phyloP scores from a whole-genome alignment of 306 rosid species.

The Quillaja saponaria region DNA sequence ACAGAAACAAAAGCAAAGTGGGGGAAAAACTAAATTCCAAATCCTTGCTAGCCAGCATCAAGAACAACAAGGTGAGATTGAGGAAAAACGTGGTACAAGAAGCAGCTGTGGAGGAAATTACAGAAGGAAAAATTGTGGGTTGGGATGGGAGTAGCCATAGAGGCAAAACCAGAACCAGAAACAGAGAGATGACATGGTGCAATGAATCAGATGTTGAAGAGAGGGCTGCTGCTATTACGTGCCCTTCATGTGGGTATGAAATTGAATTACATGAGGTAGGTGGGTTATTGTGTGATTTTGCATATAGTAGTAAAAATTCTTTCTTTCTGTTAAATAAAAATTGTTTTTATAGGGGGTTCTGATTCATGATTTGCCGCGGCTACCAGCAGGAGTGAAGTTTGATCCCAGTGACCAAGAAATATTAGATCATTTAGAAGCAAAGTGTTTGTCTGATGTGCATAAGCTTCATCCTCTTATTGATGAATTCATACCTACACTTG shows the following conservation, averaged over 20 bases:
- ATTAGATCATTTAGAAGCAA: slow-evolving; percentile 82
- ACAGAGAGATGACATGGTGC: slow-evolving; percentile 66
- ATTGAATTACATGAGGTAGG: slow-evolving; percentile 65
- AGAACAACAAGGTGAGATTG: slow-evolving; percentile 29
- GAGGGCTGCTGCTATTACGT: slow-evolving; percentile 40
- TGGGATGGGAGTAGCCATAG: slow-evolving; percentile 40
- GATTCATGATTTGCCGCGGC: slow-evolving; percentile 67
- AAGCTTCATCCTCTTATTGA: slow-evolving; percentile 87
- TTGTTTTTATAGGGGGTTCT: slow-evolving; percentile 37
- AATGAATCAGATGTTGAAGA: slow-evolving; percentile 53
- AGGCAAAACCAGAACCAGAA: slow-evolving; percentile 19
- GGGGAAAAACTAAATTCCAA: slow-evolving; percentile 28
- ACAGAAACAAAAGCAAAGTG: slow-evolving; percentile 10
- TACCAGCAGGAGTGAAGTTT: slow-evolving; percentile 90
- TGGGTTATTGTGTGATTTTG: too few relatives aligned
- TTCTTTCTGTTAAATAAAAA: background rate
- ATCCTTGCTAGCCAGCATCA: slow-evolving; percentile 1
- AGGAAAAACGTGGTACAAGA: slow-evolving; percentile 38
- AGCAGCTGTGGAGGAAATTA: slow-evolving; percentile 38
- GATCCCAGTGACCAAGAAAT: slow-evolving; percentile 90
- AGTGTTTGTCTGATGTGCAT: slow-evolving; percentile 48
- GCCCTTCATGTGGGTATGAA: slow-evolving; percentile 77
- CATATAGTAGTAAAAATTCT: too few relatives aligned
- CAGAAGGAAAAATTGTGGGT: slow-evolving; percentile 20
- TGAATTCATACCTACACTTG: slow-evolving; percentile 80